phyloP scores from a whole-genome alignment of 2,329 filamentous ascomycete genomes.

The Acrocalymma vagum region DNA sequence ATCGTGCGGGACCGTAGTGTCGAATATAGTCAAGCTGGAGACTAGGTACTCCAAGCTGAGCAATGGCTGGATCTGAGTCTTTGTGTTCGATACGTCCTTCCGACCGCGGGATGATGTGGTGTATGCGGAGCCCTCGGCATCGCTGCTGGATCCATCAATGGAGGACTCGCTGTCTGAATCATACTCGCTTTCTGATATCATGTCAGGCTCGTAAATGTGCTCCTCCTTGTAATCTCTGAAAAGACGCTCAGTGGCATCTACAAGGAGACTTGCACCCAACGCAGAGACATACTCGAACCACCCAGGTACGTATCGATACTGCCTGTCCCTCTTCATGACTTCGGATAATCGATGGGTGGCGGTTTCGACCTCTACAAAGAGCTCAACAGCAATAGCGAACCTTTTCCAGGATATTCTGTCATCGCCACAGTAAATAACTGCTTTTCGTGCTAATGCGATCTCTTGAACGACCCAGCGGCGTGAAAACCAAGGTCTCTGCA shows the following conservation, averaged over 20 bases:
- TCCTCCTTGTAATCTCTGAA: conserved; percentile 29
- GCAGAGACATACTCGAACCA: conserved; percentile 47
- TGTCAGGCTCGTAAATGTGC: neutral
- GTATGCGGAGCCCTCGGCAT: neutral
- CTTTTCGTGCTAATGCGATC: conserved; percentile 45
- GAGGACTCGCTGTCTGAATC: neutral
- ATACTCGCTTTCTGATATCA: neutral
- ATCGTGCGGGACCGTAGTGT: conserved; percentile 38
- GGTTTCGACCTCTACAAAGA: conserved; percentile 51
- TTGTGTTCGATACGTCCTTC: neutral
- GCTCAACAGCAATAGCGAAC: conserved; percentile 49
- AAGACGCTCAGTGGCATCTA: conserved; percentile 44
- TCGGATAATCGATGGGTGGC: conserved; percentile 48
- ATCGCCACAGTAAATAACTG: conserved; percentile 49
- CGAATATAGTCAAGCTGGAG: conserved; percentile 41
- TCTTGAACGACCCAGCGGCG: conserved; percentile 56
- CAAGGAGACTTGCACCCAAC: conserved; percentile 47
- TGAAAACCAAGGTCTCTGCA: conserved; percentile 50
- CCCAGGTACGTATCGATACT: conserved; percentile 30
- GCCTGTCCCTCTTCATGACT: conserved; percentile 41
- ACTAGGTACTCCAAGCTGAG: conserved; percentile 48
- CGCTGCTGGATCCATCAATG: neutral
- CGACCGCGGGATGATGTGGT: neutral
- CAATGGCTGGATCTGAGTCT: conserved; percentile 15
- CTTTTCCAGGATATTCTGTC: conserved; percentile 47